Evolutionary conservation across 768 basidiomycete species (phyloP).

Genomic region (Pluteus cervinus): DNA sequence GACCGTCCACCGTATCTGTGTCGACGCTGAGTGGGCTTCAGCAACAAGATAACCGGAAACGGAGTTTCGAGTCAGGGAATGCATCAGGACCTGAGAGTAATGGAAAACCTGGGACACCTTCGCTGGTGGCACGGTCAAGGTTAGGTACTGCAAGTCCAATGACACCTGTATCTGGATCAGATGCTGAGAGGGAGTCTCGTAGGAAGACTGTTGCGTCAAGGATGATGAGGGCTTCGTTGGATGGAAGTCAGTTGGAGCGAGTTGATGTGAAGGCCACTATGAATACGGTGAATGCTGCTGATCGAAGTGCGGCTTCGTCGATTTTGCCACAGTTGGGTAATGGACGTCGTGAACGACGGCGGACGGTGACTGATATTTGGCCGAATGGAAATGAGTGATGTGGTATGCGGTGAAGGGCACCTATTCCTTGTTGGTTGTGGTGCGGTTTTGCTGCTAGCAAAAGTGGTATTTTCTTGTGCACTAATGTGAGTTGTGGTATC

Average conservation of each 20-base stretch:
- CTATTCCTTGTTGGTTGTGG: no score
- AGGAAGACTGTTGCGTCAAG: constrained; percentile 32
- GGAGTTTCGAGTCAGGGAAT: constrained; percentile 24
- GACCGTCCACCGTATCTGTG: constrained; percentile 48
- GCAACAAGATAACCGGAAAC: constrained; percentile 41
- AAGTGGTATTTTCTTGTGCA: no score
- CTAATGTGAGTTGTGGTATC: no score
- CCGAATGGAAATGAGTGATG: no score
- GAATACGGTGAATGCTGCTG: constrained; percentile 22
- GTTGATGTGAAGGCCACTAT: constrained; percentile 6
- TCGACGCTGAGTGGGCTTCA: constrained; percentile 50
- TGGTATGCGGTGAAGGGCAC: no score
- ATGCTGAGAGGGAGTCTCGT: constrained; percentile 45
- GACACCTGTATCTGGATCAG: constrained; percentile 27
- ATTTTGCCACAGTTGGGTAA: constrained; percentile 13
- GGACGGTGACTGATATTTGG: constrained; percentile 43
- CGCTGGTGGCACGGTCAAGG: constrained; percentile 8
- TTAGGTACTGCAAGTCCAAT: constrained; percentile 14
- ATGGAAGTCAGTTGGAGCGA: constrained; percentile 22
- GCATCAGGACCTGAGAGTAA: constrained; percentile 7
- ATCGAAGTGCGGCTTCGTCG: constrained; percentile 32
- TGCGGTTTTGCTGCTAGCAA: no score
- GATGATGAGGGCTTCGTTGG: constrained; percentile 37
- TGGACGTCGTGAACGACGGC: constrained; percentile 30
- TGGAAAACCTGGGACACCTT: constrained; percentile 10